These are phyloP conservation scores for Ganoderma lingzhi DNA, from an alignment of 1,284 basidiomycete genomes.

Conservation along the genomic window DNA sequence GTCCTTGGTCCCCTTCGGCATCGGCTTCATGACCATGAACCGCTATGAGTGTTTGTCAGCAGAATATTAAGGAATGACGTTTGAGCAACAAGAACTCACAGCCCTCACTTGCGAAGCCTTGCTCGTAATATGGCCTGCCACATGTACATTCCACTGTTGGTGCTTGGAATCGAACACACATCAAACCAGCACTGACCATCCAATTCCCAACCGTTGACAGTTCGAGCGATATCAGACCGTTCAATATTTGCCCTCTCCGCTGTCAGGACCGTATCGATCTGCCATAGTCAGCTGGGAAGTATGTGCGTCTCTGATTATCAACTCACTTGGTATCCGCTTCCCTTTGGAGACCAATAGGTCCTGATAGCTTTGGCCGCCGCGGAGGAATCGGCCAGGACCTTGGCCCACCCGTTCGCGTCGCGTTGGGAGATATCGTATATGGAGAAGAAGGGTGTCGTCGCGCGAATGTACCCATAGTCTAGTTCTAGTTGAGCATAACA, in stretches of 20 bases:
- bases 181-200: constrained; percentile 35
- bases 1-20: constrained; percentile 46
- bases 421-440: constrained; percentile 50
- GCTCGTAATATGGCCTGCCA: constrained; percentile 43
- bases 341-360: constrained; percentile 44
- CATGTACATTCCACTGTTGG: neutral
- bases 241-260: constrained; percentile 42
- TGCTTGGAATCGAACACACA: neutral
- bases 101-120: constrained; percentile 54
- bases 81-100: constrained; percentile 36
- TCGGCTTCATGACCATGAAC: constrained; percentile 47
- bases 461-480: constrained; percentile 53
- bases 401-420: constrained; percentile 38
- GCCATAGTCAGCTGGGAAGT: neutral
- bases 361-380: constrained; percentile 47
- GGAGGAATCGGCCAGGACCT: constrained; percentile 45
- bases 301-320: neutral
- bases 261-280: constrained; percentile 50
- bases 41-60: constrained; percentile 39
- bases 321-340: constrained; percentile 40
- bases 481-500: constrained; percentile 61
- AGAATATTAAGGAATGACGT: neutral
- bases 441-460: constrained; percentile 55
- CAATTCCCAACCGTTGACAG: constrained; percentile 50
- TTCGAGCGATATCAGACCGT: constrained; percentile 46